Conservation (phyloP, 225 moss, liverwort and hornwort species). For the Anthoceros angustus region DNA sequence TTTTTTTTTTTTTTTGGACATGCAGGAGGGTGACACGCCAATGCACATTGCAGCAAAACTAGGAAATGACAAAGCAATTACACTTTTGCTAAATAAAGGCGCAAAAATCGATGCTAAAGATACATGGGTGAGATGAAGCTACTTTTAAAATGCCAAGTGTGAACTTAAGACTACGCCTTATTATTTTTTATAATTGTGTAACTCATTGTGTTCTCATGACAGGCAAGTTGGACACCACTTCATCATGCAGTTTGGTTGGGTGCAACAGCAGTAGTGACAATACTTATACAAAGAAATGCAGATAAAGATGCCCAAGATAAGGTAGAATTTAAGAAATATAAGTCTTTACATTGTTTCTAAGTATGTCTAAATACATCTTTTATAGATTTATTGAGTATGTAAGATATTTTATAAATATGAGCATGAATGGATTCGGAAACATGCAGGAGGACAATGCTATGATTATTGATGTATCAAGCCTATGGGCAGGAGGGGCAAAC, state of each 20-base stretch:
- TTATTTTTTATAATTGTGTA: too few relatives aligned
- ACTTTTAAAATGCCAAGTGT: not conserved
- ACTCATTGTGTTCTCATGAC: not conserved
- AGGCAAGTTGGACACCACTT: slow-evolving; percentile 2
- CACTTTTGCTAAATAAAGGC: not conserved
- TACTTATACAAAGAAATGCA: not conserved
- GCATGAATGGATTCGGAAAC: slow-evolving; percentile 3
- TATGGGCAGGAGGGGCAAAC: slow-evolving; percentile 4
- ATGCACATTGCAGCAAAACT: not conserved
- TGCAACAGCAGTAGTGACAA: not conserved
- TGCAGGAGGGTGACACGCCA: not conserved
- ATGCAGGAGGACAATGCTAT: slow-evolving; percentile 4
- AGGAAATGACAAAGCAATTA: not conserved
- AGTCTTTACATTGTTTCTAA: not conserved
- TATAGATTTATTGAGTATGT: not conserved
- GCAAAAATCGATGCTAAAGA: slow-evolving; percentile 3
- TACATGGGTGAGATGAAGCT: not conserved
- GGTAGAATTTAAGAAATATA: not conserved
- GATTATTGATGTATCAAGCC: slow-evolving; percentile 4
- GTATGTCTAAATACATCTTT: not conserved
- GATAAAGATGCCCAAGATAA: slow-evolving; percentile 3
- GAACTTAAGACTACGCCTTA: too few relatives aligned
- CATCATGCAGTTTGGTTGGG: slow-evolving; percentile 3
- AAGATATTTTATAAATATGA: not conserved
- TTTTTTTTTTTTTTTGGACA: too few relatives aligned